Conservation (phyloP, 2,329 filamentous ascomycete species). For the Aspergillus transmontanensis region DNA sequence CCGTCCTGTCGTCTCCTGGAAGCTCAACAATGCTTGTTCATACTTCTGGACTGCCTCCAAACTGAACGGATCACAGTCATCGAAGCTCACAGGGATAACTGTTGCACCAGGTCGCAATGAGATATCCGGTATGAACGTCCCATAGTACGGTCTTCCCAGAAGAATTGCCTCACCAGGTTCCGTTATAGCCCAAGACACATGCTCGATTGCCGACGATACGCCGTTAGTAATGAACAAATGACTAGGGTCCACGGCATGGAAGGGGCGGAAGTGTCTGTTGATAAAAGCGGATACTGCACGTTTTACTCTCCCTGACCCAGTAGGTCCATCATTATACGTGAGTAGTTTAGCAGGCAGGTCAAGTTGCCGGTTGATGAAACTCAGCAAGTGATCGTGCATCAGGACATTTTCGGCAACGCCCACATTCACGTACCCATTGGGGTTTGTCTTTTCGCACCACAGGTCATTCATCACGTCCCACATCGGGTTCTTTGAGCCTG, state of each 20-base stretch:
- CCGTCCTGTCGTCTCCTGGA: constrained; percentile 40
- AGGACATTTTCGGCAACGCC: constrained; percentile 57
- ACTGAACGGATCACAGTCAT: constrained; percentile 48
- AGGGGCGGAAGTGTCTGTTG: constrained; percentile 33
- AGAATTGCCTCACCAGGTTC: constrained; percentile 40
- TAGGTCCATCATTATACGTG: constrained; percentile 42
- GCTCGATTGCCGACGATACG: constrained; percentile 38
- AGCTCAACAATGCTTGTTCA: constrained; percentile 44
- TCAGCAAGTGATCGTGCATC: constrained; percentile 51
- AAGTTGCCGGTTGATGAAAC: constrained; percentile 46
- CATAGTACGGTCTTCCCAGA: constrained; percentile 46
- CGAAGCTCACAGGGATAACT: constrained; percentile 50
- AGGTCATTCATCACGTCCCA: constrained; percentile 51
- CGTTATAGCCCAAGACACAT: constrained; percentile 34
- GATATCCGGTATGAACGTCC: constrained; percentile 52
- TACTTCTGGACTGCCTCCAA: constrained; percentile 46
- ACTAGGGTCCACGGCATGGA: constrained; percentile 24
- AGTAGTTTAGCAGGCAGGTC: constrained; percentile 34
- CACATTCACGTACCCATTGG: constrained; percentile 51
- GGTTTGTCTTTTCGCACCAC: constrained; percentile 43
- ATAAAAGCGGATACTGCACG: constrained; percentile 35
- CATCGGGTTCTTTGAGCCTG: constrained; percentile 27
- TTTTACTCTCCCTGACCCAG: constrained; percentile 30
- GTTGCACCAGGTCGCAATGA: constrained; percentile 44
- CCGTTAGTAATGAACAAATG: constrained; percentile 40